These are phyloP conservation scores for Biancaea sappan DNA, from an alignment of 306 rosid species.

Conservation along the genomic window DNA sequence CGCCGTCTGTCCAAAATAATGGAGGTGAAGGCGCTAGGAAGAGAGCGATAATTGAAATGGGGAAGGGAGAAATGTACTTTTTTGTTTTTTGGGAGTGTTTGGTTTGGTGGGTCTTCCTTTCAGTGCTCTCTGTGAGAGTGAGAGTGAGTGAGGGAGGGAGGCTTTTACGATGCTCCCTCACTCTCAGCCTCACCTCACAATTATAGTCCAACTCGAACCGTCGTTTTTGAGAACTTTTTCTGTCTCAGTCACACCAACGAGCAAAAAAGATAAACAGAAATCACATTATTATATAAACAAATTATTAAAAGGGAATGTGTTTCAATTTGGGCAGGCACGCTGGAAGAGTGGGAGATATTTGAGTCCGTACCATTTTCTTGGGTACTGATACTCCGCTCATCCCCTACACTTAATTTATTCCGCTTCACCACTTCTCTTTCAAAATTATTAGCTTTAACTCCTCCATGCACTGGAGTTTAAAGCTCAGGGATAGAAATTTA, in stretches of 20 bases:
- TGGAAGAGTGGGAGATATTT: slow-evolving; percentile 3
- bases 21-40: slow-evolving; percentile 15
- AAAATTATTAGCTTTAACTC: not conserved
- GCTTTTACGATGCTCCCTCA: not conserved
- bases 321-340: slow-evolving; percentile 18
- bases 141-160: not conserved
- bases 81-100: not conserved
- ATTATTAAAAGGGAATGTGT: not conserved
- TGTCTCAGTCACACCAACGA: slow-evolving; percentile 16
- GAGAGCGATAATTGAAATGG: not conserved
- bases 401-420: not conserved
- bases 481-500: no score
- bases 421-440: no score
- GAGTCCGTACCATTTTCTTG: slow-evolving; percentile 3
- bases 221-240: slow-evolving; percentile 18
- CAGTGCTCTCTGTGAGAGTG: not conserved
- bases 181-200: not conserved
- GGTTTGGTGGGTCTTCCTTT: not conserved
- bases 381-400: not conserved
- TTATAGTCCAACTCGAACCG: slow-evolving; percentile 5
- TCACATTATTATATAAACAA: not conserved
- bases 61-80: not conserved
- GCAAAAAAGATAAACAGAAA: not conserved
- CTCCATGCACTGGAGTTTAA: no score
- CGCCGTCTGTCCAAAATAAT: slow-evolving; percentile 34